Base-by-base conservation (phyloP, 495 filamentous ascomycete species). In the Aspergillus steynii region DNA sequence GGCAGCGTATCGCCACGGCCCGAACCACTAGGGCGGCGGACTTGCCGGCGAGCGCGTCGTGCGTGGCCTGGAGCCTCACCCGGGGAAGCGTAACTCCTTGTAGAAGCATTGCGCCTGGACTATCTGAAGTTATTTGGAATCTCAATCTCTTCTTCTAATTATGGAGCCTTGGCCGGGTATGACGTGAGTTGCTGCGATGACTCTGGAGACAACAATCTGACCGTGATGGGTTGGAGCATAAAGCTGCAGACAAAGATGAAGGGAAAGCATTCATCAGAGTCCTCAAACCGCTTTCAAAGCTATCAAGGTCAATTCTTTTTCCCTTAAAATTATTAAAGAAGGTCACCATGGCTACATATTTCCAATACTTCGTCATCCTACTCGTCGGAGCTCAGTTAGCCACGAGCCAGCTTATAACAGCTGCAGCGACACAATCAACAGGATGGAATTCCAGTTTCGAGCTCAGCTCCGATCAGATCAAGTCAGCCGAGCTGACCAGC, bases 361-460 rank as follows among this genome's bases (percentile, higher is more conserved):
- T 58, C 9, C 55, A 55, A 29, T 12, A 34, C 29, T 50, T 59
- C 29, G 9, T 46, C 29, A 6, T 46, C 7, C 34, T 63, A 1
- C 0, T 55, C 45, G 42, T 63, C 29, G 51, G 50, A 29, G 56
- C 15, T 4, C 55, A 25, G 37, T 31, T 63, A 29, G 50, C 46
- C 25, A 46, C 45, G 7, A n/a, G 56, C 29, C 56, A 63, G 55
- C 55, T 51, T 25, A 26, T 57, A 9, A 29, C 54, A 29, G n/a
- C 34, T 25, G 53, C 55, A 49, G 56, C 15, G 12, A 54, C 50
- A 26, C 66, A 68, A 6, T 68, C 60, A 14, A 63, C 60, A 1
- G 60, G 65, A 51, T 78, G 74, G 65, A 78, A 78, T 61, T 76
- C 76, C 4, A 69, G 60, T 28, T 78, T 77, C 51, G 59, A 59